Percentiles rank a stretch among this genome's conserved stretches.
Conservation (phyloP, 176 grass and related monocot genomes). For the Juncus effusus region DNA sequence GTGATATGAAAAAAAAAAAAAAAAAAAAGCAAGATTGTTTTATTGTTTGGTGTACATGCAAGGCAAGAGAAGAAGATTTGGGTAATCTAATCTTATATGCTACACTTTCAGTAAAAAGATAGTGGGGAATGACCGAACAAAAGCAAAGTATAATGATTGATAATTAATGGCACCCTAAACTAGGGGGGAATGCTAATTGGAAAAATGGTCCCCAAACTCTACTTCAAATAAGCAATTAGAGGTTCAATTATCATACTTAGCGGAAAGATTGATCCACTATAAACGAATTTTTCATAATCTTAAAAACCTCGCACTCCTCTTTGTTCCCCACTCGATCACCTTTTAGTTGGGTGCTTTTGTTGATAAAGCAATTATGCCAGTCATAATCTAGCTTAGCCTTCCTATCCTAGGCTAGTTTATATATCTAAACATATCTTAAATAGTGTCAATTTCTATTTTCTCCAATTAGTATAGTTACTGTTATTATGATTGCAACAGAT, state of each 20-base stretch:
- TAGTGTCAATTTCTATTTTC: no score
- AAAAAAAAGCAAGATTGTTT: slow-evolving; percentile 15
- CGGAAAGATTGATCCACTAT: slow-evolving; percentile 25
- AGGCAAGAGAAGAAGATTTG: background rate
- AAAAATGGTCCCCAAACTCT: slow-evolving; percentile 20
- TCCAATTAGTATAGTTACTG: no score
- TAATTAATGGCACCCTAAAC: slow-evolving; percentile 12
- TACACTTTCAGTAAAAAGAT: slow-evolving; percentile 13
- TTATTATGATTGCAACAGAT: no score
- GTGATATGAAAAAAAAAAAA: slow-evolving; percentile 16
- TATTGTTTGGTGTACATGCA: no score
- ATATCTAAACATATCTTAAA: no score
- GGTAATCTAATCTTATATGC: slow-evolving; percentile 15
- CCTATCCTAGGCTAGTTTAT: background rate
- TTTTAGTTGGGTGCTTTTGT: slow-evolving; percentile 20
- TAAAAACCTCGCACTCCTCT: slow-evolving; percentile 24
- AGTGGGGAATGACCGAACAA: slow-evolving; percentile 4
- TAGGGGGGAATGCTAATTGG: background rate
- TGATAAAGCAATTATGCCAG: slow-evolving; percentile 1
- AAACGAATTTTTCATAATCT: slow-evolving; percentile 22
- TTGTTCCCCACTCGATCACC: slow-evolving; percentile 26
- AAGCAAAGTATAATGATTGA: slow-evolving; percentile 10
- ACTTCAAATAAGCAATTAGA: slow-evolving; percentile 26
- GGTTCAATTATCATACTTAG: slow-evolving; percentile 16
- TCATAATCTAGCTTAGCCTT: background rate